Evolutionary conservation across 805 yeast species (phyloP), one percentile per base, ranked within the genome.

Genomic region (Saccharomycopsis selenospora): DNA sequence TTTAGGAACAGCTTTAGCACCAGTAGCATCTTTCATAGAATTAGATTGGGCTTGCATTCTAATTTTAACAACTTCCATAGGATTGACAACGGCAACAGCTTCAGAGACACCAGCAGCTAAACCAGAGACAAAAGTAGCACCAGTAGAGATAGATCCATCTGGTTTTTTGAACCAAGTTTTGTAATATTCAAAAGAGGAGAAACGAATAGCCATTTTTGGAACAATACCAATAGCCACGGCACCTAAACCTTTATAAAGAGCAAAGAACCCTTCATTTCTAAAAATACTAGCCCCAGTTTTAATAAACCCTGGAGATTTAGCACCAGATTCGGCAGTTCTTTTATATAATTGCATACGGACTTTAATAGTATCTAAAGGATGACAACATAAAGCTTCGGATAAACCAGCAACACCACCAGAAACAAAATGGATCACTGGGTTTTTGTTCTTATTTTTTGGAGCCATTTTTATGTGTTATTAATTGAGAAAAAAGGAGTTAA

Each of bases 361-460:
- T 68, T 91, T 91, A 64, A 91, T 86, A 36, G 99, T 91, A 65
- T 91, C 99, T 59, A 91, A 76, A n/a, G 98, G 98, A 66, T 91
- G 99, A 66, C 99, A 91, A 65, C 91, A 81, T 55, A 93, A 73
- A n/a, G 98, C 99, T 72, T 91, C 99, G 63, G 90, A 87, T 52
- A 91, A 72, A 51, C 99, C 99, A 11, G 99, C 99, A 5, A 91
- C 80, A 60, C 99, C 99, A 59, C 99, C 99, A 28, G 97, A 93
- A 43, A 87, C 72, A 56, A 85, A 72, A 60, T 84, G 89, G 49
- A 82, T 74, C 10, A 80, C 76, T 22, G 82, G 59, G 46, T 67
- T 68, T 49, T 66, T 68, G 38, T 59, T 56, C 44, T 57, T 55
- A 24, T 51, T 55, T 13, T 45, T 43, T 24, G 43, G 43, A 38